Evolutionary conservation across 306 rosid genomes (phyloP).

Genomic region (Fragaria vesca): DNA sequence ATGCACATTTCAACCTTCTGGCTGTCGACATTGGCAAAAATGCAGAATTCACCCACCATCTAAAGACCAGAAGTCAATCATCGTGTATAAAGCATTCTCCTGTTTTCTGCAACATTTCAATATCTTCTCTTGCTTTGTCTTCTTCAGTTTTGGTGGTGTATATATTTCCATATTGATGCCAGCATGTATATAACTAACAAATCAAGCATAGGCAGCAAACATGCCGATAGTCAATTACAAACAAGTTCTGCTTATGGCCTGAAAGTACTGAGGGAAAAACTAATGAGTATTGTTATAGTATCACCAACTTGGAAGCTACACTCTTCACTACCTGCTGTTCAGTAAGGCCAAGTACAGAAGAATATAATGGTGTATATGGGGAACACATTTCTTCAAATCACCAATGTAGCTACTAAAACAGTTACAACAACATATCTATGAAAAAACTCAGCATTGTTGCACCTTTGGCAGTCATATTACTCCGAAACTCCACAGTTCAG

Average conservation of each 20-base stretch:
- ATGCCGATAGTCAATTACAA: neutral
- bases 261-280: neutral
- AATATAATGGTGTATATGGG: neutral
- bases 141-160: neutral
- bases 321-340: neutral
- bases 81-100: neutral
- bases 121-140: neutral
- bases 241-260: neutral
- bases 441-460: neutral
- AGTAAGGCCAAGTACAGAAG: neutral
- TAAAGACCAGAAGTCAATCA: neutral
- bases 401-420: neutral
- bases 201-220: conserved; percentile 4
- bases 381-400: neutral
- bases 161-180: neutral
- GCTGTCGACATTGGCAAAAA: neutral
- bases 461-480: neutral
- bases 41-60: neutral
- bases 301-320: neutral
- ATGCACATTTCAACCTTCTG: neutral
- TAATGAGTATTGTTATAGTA: neutral
- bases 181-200: neutral
- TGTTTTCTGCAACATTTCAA: neutral
- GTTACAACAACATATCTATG: neutral
- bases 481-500: neutral